These are phyloP conservation scores for Pinus albicaulis DNA, from an alignment of 75 land plant genomes.

Conservation along the genomic window DNA sequence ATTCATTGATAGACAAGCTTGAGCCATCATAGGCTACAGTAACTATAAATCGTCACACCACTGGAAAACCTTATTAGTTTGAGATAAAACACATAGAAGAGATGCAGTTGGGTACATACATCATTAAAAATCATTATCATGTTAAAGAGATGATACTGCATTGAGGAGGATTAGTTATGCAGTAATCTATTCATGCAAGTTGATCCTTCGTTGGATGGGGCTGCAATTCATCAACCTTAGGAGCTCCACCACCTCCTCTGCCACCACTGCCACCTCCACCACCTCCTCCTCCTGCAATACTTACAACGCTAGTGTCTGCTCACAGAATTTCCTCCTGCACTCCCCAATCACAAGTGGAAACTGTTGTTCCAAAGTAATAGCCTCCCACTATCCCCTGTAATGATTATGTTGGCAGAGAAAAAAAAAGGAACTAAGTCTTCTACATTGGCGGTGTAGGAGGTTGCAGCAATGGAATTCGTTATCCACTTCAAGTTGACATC, in stretches of 20 bases:
- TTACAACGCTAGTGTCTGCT: not conserved
- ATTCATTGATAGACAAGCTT: not conserved
- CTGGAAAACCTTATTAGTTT: not conserved
- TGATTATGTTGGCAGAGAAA: no score
- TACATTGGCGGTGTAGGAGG: no score
- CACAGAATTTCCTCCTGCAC: no score
- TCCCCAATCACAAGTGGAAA: no score
- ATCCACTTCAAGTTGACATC: no score
- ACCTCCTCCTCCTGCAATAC: not conserved
- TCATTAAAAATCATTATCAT: not conserved
- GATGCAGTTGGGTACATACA: not conserved
- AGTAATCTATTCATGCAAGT: conserved; percentile 65
- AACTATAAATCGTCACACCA: not conserved
- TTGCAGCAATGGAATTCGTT: no score
- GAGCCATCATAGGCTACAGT: not conserved
- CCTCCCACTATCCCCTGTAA: not conserved
- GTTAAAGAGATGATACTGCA: conserved; percentile 56
- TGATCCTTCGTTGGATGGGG: conserved; percentile 73
- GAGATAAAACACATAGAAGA: not conserved
- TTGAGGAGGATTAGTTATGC: conserved; percentile 82
- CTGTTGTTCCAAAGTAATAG: no score
- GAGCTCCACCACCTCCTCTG: conserved; percentile 14
- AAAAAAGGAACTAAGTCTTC: no score
- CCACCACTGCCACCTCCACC: no score
- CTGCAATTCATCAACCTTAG: conserved; percentile 42